phyloP scores from a whole-genome alignment of 371 early-diverging fungal genomes.

The Mortierella sp. region DNA sequence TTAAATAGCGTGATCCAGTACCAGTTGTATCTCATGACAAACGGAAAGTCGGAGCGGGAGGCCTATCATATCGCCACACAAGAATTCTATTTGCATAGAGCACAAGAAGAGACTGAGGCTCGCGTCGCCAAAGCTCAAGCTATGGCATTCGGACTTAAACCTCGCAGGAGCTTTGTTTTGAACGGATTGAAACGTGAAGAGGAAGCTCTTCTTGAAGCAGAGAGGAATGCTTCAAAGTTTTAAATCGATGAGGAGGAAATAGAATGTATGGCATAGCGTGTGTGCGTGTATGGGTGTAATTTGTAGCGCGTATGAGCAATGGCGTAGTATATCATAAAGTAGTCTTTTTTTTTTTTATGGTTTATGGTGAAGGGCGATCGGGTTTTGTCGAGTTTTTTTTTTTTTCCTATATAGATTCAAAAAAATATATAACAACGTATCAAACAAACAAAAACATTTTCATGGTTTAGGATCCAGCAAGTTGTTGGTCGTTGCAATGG shows the following conservation, averaged over 20 bases:
- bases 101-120: constrained; percentile 79
- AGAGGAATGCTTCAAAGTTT: constrained; percentile 37
- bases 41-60: constrained; percentile 74
- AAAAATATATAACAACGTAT: no score
- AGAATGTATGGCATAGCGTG: not conserved
- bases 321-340: no score
- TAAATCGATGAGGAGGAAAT: constrained; percentile 19
- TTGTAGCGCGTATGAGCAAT: no score
- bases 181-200: constrained; percentile 56
- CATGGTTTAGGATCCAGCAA: no score
- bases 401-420: no score
- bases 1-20: constrained; percentile 81
- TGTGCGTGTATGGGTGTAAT: not conserved
- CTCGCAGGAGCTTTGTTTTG: constrained; percentile 50
- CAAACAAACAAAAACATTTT: not conserved
- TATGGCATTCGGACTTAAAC: constrained; percentile 61
- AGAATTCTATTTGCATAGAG: constrained; percentile 80
- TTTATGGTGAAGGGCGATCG: no score
- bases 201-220: constrained; percentile 41
- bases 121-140: constrained; percentile 75
- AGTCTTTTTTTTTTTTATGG: no score
- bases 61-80: constrained; percentile 79
- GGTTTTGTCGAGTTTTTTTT: no score
- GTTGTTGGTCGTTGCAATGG: not conserved
- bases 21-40: constrained; percentile 80